Conservation (phyloP, 257 asterid genomes). For the Echium plantagineum region DNA sequence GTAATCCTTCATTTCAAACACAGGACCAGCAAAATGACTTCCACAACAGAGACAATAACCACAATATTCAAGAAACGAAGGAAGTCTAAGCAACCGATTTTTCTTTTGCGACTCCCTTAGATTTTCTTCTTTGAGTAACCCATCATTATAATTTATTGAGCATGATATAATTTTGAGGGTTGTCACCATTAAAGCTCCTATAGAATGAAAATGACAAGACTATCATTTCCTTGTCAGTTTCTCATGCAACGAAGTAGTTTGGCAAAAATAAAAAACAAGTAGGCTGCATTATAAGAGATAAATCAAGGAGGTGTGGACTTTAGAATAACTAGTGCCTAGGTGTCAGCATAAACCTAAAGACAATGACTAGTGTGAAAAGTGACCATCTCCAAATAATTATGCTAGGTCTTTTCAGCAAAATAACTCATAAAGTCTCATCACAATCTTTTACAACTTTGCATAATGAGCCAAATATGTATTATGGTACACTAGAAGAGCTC, state of each 20-base stretch:
- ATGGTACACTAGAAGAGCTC: no score
- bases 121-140: conserved; percentile 74
- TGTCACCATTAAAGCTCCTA: conserved; percentile 97
- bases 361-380: neutral
- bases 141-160: conserved; percentile 83
- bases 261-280: neutral
- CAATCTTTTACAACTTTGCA: neutral
- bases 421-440: neutral
- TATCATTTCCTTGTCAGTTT: neutral
- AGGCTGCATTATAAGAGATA: no score
- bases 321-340: neutral
- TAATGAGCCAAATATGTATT: no score
- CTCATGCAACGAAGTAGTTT: neutral
- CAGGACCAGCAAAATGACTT: conserved; percentile 99
- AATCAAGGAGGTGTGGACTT: no score
- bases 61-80: conserved; percentile 64
- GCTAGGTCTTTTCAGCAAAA: no score
- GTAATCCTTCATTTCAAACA: conserved; percentile 88
- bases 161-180: conserved; percentile 87
- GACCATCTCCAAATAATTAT: neutral
- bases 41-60: conserved; percentile 96
- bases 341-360: neutral
- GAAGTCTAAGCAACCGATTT: conserved; percentile 64
- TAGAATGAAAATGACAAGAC: conserved; percentile 1
- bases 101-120: conserved; percentile 76